phyloP scores from a whole-genome alignment of 305 asterid species.

The Rubia tinctorum region DNA sequence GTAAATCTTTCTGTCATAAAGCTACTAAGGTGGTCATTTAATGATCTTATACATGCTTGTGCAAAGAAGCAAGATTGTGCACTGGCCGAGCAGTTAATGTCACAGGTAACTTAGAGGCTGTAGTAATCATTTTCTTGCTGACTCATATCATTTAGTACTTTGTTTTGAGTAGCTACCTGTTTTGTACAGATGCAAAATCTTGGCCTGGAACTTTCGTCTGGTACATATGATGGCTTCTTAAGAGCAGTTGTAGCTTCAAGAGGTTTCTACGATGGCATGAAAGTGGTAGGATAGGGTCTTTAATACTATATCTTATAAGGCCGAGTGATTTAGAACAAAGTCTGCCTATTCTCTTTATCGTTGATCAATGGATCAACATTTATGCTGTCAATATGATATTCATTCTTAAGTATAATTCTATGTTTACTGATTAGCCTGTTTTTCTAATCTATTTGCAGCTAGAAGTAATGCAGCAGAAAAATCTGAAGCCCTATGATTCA shows the following conservation, averaged over 20 bases:
- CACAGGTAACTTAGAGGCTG: slow-evolving; percentile 54
- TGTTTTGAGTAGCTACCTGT: slow-evolving; percentile 8
- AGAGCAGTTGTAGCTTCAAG: slow-evolving; percentile 53
- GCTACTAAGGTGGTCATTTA: slow-evolving; percentile 63
- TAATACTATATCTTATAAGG: neutral
- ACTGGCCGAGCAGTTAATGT: slow-evolving; percentile 70
- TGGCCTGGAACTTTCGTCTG: slow-evolving; percentile 66
- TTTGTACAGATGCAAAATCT: slow-evolving; percentile 70
- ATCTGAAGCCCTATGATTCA: slow-evolving; percentile 65
- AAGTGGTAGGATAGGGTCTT: slow-evolving; percentile 55
- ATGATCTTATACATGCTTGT: slow-evolving; percentile 66
- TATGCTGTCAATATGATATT: neutral
- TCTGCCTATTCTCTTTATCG: neutral
- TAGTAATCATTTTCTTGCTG: slow-evolving; percentile 12
- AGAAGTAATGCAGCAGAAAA: slow-evolving; percentile 66
- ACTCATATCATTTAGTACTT: neutral
- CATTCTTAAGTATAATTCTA: neutral
- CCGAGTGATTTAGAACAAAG: neutral
- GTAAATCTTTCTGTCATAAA: slow-evolving; percentile 37
- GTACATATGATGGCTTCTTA: slow-evolving; percentile 63
- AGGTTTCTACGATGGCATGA: slow-evolving; percentile 56
- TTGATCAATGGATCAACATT: neutral
- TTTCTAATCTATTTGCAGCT: slow-evolving; percentile 47
- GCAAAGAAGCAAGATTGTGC: slow-evolving; percentile 41
- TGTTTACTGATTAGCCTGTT: neutral